A percentile compares a stretch with the other conserved stretches of the same genome.
These are phyloP conservation scores for Zoysia japonica DNA, from an alignment of 176 grass and related monocot genomes.

Conservation along the genomic window DNA sequence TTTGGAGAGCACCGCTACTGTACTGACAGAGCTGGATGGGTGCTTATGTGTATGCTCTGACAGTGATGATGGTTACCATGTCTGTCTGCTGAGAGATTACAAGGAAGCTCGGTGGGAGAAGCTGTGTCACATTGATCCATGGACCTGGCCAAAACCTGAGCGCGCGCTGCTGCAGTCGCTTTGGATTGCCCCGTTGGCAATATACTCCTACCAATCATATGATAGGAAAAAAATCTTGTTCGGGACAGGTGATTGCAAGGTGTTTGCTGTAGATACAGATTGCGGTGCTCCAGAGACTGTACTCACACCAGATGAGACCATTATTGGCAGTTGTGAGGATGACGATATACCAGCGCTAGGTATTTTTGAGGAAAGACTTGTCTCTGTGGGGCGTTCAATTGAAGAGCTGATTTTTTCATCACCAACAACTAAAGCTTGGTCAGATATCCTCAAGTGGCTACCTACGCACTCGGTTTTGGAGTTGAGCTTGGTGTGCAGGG, in stretches of 20 bases:
- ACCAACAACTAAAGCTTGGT: constrained; percentile 28
- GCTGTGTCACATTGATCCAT: constrained; percentile 20
- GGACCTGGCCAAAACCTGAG: not conserved
- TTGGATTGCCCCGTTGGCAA: constrained; percentile 6
- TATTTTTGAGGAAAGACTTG: constrained; percentile 27
- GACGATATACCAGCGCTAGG: not conserved
- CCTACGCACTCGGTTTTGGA: constrained; percentile 8
- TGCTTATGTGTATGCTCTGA: constrained; percentile 23
- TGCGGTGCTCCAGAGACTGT: not conserved
- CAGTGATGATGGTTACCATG: constrained; percentile 2
- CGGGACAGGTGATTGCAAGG: constrained; percentile 24
- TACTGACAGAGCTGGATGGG: constrained; percentile 28
- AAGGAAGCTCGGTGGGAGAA: constrained; percentile 25
- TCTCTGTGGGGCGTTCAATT: constrained; percentile 11
- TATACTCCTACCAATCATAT: constrained; percentile 2
- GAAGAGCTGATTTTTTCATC: constrained; percentile 16
- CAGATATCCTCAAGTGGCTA: constrained; percentile 35
- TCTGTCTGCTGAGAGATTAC: constrained; percentile 22
- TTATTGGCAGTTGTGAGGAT: constrained; percentile 6
- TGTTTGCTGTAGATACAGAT: constrained; percentile 17
- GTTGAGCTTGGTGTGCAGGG: constrained; percentile 28
- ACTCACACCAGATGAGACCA: constrained; percentile 2
- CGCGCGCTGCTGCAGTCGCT: not conserved
- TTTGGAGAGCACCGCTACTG: not conserved
- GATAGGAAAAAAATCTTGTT: constrained; percentile 30